phyloP scores from a whole-genome alignment of 352 stramenopile genomes.

The Pythium aristosporum region DNA sequence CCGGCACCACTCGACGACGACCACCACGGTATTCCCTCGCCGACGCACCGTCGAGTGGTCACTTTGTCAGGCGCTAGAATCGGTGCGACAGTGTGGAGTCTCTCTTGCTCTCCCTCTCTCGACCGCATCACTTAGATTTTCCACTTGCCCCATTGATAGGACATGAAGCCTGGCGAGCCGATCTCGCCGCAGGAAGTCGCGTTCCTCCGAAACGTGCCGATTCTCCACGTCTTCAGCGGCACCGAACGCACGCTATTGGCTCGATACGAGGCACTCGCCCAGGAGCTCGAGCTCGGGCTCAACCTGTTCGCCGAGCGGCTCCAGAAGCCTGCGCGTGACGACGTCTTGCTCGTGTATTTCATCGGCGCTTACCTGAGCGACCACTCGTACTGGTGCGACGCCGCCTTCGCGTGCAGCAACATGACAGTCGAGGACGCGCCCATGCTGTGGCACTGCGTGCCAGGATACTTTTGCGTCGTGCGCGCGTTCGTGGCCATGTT shows the following conservation, averaged over 20 bases:
- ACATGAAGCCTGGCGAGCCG: conserved; percentile 15
- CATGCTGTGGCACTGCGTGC: conserved; percentile 76
- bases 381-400: conserved; percentile 55
- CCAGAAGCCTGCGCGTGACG: conserved; percentile 49
- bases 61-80: conserved; percentile 21
- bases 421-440: background rate
- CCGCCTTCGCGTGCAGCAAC: conserved; percentile 2
- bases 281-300: conserved; percentile 54
- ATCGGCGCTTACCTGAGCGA: conserved; percentile 66
- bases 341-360: conserved; percentile 67
- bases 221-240: conserved; percentile 51
- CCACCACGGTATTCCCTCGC: background rate
- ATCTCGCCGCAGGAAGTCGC: conserved; percentile 21
- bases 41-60: conserved; percentile 25
- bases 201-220: conserved; percentile 37
- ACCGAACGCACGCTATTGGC: conserved; percentile 45
- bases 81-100: conserved; percentile 2
- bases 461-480: conserved; percentile 72
- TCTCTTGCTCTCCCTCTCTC: background rate
- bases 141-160: background rate
- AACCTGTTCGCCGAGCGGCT: conserved; percentile 60
- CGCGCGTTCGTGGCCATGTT: conserved; percentile 70
- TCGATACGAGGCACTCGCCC: conserved; percentile 31
- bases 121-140: background rate
- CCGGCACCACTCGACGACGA: background rate